Percentiles rank a stretch among this genome's conserved stretches.
Conservation (phyloP, 805 yeast genomes). For the Nakazawaea siamensis region DNA sequence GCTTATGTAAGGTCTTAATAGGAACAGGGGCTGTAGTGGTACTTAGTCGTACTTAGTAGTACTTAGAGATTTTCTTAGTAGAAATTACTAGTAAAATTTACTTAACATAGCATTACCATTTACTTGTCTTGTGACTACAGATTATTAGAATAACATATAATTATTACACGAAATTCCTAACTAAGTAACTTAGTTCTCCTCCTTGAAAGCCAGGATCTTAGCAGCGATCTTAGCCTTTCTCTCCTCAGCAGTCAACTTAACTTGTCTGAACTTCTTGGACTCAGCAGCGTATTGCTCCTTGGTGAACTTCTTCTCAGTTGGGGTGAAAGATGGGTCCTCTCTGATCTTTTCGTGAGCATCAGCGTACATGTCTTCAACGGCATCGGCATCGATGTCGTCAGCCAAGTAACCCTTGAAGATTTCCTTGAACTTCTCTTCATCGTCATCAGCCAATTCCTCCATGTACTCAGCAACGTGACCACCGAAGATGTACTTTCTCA, state of each 20-base stretch:
- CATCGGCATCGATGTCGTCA: constrained; percentile 96
- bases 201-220: constrained; percentile 89
- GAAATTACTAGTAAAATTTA: too few species aligned
- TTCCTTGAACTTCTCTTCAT: constrained; percentile 97
- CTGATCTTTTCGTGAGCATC: constrained; percentile 95
- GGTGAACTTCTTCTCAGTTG: constrained; percentile 87
- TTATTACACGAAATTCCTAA: too few species aligned
- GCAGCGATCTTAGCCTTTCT: constrained; percentile 82
- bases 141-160: too few species aligned
- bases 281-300: constrained; percentile 97
- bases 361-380: constrained; percentile 89
- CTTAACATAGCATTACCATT: too few species aligned
- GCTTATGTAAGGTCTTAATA: too few species aligned
- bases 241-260: constrained; percentile 86
- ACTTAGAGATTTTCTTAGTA: too few species aligned
- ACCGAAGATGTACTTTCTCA: constrained; percentile 99
- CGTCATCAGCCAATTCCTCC: constrained; percentile 99
- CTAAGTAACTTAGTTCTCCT: constrained; percentile 26
- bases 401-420: constrained; percentile 94
- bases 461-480: constrained; percentile 99
- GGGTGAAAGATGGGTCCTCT: constrained; percentile 88
- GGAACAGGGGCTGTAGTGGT: too few species aligned
- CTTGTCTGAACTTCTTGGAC: constrained; percentile 85
- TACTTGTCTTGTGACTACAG: too few species aligned
- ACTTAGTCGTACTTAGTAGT: too few species aligned